Evolutionary conservation across 306 rosid genomes (phyloP), one percentile per base, ranked within the genome.

Genomic region (Ormosia semicastrata): DNA sequence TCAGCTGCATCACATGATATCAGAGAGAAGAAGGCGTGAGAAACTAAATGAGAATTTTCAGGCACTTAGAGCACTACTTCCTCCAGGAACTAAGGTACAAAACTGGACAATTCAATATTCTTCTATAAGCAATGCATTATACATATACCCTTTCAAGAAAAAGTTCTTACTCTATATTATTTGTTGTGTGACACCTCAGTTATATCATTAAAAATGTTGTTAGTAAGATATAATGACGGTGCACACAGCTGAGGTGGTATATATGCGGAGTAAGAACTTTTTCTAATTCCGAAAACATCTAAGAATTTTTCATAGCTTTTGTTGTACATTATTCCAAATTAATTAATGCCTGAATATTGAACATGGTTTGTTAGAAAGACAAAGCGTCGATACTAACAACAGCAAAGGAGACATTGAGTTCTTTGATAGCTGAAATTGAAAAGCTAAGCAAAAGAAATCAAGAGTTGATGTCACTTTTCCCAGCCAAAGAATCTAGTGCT

Each of bases 21-120:
- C 93, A 0, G 99, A 95, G 77, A 86, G 99, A 54, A 88, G 88
- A 52, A 77, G 99, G 65, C 93, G 99, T n/a, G 94, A 90, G 88
- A 92, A 93, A 47, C 86, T 95, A 56, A 95, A 92, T 39, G 92
- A 92, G 58, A 93, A 92, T 84, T 95, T 95, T 34, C 96, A 86
- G 50, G 84, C 89, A 9, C 91, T 95, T 83, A 78, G 90, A 85
- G 53, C 97, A 9, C 73, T 92, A 4, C 98, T 95, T 63, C 98
- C 98, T 17, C 90, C 90, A 0, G 96, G 90, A 86, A 93, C 98
- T 15, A 95, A 95, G 97, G 98, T 94, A 86, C 57, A 5, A 5
- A 83, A 12, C 13, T 6, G 10, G 13, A 4, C 39, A 56, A 40
- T 34, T 68, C 15, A 29, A 4, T 58, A 0, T 49, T 69, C 6